phyloP scores from a whole-genome alignment of 2,329 filamentous ascomycete genomes.

The Thermochaetoides dissita region DNA sequence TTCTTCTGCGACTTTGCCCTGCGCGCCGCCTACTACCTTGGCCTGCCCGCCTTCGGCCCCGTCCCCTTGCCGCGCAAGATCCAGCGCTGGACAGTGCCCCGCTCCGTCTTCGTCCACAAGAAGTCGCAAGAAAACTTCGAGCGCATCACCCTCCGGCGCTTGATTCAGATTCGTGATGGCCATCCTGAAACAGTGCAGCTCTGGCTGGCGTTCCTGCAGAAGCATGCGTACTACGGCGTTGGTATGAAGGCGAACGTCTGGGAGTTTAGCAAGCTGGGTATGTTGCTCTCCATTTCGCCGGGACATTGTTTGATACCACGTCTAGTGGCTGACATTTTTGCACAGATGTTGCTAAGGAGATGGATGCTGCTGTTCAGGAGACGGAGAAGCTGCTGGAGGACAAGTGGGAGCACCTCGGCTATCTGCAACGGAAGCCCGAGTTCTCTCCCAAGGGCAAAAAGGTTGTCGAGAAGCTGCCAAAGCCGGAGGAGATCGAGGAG shows the following conservation, averaged over 20 bases:
- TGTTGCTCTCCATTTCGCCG: conserved; percentile 12
- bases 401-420: conserved; percentile 43
- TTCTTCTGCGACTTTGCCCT: conserved; percentile 92
- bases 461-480: conserved; percentile 32
- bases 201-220: conserved; percentile 85
- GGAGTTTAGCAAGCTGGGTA: conserved; percentile 67
- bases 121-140: conserved; percentile 98
- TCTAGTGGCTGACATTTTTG: background rate
- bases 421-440: conserved; percentile 29
- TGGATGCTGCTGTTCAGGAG: conserved; percentile 35
- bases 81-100: conserved; percentile 89
- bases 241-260: conserved; percentile 98
- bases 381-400: conserved; percentile 29
- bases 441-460: conserved; percentile 41
- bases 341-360: conserved; percentile 35
- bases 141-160: conserved; percentile 66
- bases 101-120: conserved; percentile 84
- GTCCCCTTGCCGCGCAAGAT: conserved; percentile 73
- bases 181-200: conserved; percentile 76
- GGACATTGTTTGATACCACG: background rate
- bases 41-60: conserved; percentile 73
- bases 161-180: conserved; percentile 89
- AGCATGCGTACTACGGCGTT: conserved; percentile 88
- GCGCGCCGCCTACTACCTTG: conserved; percentile 85
- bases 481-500: conserved; percentile 42